Evolutionary conservation across 2,329 filamentous ascomycete genomes (phyloP), one percentile per base, ranked within the genome.

Genomic region (Alternaria tenuissima): DNA sequence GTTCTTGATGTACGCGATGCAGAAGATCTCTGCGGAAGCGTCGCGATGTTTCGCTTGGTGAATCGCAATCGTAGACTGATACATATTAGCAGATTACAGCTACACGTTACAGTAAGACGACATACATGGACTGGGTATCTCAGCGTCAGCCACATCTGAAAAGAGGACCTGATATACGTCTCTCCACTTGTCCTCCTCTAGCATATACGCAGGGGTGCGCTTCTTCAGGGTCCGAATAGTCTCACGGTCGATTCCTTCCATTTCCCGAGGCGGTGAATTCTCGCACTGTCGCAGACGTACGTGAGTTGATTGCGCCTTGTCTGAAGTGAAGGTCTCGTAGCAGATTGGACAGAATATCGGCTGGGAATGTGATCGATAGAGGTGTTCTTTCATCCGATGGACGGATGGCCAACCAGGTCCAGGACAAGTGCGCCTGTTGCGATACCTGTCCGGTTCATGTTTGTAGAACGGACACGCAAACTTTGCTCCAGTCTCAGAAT

Each of bases 401-500:
- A 80, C 77, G 7, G 73, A 78, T 1, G 74, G 76, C 73, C 78
- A 81, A 1, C 78, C 77, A 0, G 76, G 78, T 0, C 76, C 75
- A 14, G 76, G 75, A 62, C 79, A 81, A 0, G 74, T 74, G 2
- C 76, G 69, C n/a, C 72, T 67, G 26, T 73, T 70, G 39, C 70
- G 73, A 55, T 80, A 80, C 20, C 73, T 73, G 7, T 70, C 65
- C 0, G 76, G 77, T 51, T 80, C 77, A 47, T 79, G 75, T 60
- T 81, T 81, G 67, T 73, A 80, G 55, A 76, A 82, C 0, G 80
- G 80, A 53, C 80, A 81, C 4, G 79, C 79, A 34, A 79, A 74
- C 68, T 67, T 60, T 3, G 65, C 64, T 4, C 69, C 69, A 7
- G 46, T 55, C 22, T 74, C 72, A 1, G 73, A 75, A 46, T 70